phyloP scores from a whole-genome alignment of 352 stramenopile species.

The Globisporangium megalacanthum region DNA sequence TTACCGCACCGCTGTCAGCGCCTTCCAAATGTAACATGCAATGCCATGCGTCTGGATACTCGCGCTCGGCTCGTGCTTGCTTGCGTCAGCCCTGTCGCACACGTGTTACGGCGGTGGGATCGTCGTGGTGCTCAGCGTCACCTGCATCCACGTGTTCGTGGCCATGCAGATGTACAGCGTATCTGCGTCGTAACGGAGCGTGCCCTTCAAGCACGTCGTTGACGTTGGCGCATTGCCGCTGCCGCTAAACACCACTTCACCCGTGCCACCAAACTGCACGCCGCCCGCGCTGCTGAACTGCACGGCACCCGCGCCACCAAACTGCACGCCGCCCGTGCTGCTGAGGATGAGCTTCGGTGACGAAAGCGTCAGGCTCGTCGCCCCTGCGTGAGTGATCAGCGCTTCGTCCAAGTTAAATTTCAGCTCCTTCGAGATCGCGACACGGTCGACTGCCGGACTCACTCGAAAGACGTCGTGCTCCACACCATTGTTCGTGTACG shows the following conservation, averaged over 20 bases:
- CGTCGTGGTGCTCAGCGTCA: not conserved
- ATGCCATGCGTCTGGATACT: too few species aligned
- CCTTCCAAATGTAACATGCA: too few species aligned
- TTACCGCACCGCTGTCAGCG: too few species aligned
- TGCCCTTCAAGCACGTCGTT: conserved; percentile 20
- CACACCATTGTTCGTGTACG: conserved; percentile 12
- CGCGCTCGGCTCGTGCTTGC: too few species aligned
- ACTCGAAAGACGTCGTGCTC: conserved; percentile 28
- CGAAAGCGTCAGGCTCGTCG: conserved; percentile 29
- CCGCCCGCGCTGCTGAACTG: conserved; percentile 18
- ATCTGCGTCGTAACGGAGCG: conserved; percentile 22
- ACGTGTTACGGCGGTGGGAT: too few species aligned
- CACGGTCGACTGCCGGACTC: conserved; percentile 15
- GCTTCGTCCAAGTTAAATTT: conserved; percentile 21
- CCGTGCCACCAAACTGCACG: conserved; percentile 7
- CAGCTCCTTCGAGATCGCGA: conserved; percentile 26
- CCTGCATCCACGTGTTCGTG: conserved; percentile 13
- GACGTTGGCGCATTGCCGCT: conserved; percentile 12
- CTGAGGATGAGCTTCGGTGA: conserved; percentile 31
- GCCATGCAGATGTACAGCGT: conserved; percentile 32
- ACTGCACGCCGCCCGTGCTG: not conserved
- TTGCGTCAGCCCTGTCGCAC: too few species aligned
- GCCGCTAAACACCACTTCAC: conserved; percentile 17
- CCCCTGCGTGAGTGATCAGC: conserved; percentile 24
- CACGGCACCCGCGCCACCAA: not conserved